These are phyloP conservation scores for Clarireedia monteithiana DNA, from an alignment of 2,329 filamentous ascomycete species.

Conservation along the genomic window DNA sequence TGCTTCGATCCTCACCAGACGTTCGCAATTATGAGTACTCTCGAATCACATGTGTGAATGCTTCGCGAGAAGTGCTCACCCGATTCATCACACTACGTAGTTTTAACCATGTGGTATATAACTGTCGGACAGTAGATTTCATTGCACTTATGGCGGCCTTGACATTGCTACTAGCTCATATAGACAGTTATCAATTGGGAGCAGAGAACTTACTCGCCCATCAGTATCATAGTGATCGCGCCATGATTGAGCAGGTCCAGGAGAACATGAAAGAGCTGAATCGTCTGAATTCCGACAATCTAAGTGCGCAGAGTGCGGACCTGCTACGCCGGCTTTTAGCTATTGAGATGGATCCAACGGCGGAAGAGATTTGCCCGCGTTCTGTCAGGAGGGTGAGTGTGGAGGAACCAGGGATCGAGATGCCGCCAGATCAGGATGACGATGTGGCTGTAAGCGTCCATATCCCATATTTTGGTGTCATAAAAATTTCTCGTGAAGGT, in stretches of 20 bases:
- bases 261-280: slow-evolving; percentile 30
- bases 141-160: slow-evolving; percentile 22
- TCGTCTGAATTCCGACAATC: slow-evolving; percentile 26
- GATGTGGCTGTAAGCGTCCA: slow-evolving; percentile 6
- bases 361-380: neutral
- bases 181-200: slow-evolving; percentile 26
- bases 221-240: slow-evolving; percentile 34
- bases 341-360: slow-evolving; percentile 28
- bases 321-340: slow-evolving; percentile 28
- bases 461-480: slow-evolving; percentile 29
- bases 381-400: slow-evolving; percentile 11
- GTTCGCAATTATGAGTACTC: slow-evolving; percentile 26
- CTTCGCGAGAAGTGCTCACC: slow-evolving; percentile 23
- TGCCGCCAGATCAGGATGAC: slow-evolving; percentile 6
- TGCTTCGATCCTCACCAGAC: slow-evolving; percentile 15
- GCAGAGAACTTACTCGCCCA: slow-evolving; percentile 30
- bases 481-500: slow-evolving; percentile 26
- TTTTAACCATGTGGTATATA: slow-evolving; percentile 14
- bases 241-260: slow-evolving; percentile 32
- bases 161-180: slow-evolving; percentile 24
- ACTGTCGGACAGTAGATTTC: slow-evolving; percentile 25
- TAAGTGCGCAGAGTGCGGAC: slow-evolving; percentile 28
- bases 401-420: slow-evolving; percentile 6
- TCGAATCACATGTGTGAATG: slow-evolving; percentile 24
- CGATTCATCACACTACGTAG: slow-evolving; percentile 20